phyloP scores from a whole-genome alignment of 768 basidiomycete species.

The Suillus variegatus region DNA sequence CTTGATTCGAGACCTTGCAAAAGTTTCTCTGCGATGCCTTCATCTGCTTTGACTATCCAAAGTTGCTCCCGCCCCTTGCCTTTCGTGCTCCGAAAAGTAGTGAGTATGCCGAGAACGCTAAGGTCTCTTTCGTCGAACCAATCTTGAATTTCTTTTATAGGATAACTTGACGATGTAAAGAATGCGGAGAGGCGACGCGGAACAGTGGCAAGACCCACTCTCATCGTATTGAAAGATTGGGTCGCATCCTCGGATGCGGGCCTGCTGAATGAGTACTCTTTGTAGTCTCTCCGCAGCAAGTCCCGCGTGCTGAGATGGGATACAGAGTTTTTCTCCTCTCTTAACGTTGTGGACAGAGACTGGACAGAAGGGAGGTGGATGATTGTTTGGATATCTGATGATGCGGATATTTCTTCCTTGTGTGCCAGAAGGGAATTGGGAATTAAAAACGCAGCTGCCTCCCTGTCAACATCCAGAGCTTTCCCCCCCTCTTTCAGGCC shows the following conservation, averaged over 20 bases:
- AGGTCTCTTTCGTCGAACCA: slow-evolving; percentile 73
- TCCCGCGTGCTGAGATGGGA: slow-evolving; percentile 69
- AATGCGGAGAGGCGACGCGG: slow-evolving; percentile 60
- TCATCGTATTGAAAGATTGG: slow-evolving; percentile 35
- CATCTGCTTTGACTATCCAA: slow-evolving; percentile 53
- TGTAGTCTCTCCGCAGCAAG: slow-evolving; percentile 93
- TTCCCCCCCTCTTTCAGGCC: slow-evolving; percentile 81
- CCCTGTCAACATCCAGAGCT: slow-evolving; percentile 62
- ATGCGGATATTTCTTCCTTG: slow-evolving; percentile 19
- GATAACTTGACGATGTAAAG: slow-evolving; percentile 32
- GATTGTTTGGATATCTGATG: slow-evolving; percentile 28
- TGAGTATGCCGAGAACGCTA: slow-evolving; percentile 77
- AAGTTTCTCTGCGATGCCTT: slow-evolving; percentile 41
- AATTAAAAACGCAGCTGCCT: slow-evolving; percentile 65
- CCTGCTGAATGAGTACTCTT: slow-evolving; percentile 69
- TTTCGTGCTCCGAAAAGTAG: slow-evolving; percentile 56
- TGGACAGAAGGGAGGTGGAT: slow-evolving; percentile 40
- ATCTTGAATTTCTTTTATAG: slow-evolving; percentile 28
- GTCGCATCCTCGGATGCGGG: slow-evolving; percentile 27
- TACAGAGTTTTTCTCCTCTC: slow-evolving; percentile 63
- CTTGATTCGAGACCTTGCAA: slow-evolving; percentile 62
- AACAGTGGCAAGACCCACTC: slow-evolving; percentile 81
- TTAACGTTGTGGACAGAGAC: slow-evolving; percentile 47
- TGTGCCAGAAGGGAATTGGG: slow-evolving; percentile 50
- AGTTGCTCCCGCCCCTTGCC: slow-evolving; percentile 68